These are phyloP conservation scores for Geotrichum ghanense DNA, from an alignment of 805 yeast genomes.

Conservation along the genomic window DNA sequence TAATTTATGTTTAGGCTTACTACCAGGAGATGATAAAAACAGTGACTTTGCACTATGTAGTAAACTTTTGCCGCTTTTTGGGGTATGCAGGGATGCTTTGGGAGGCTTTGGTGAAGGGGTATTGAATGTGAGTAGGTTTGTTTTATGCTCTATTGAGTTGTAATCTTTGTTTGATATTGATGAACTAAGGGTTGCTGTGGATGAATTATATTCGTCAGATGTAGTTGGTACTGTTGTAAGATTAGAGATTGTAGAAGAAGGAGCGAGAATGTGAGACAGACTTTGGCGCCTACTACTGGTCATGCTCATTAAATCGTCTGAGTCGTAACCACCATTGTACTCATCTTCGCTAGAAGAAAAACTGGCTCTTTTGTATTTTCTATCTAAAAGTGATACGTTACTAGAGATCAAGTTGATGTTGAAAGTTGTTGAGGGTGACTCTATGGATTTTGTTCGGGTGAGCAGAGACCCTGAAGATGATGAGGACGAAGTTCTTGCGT, in stretches of 20 bases:
- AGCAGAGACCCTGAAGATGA: not conserved
- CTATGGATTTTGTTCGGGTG: not conserved
- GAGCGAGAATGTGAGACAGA: not conserved
- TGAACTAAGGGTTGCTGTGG: not conserved
- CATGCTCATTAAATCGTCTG: not conserved
- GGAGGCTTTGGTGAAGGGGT: not conserved
- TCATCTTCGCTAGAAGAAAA: not conserved
- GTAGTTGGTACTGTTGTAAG: not conserved
- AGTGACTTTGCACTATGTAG: not conserved
- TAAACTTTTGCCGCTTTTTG: not conserved
- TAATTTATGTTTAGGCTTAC: not conserved
- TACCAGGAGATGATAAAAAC: not conserved
- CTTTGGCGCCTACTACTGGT: not conserved
- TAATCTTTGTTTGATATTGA: not conserved
- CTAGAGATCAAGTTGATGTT: slow-evolving; percentile 1
- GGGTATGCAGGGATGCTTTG: not conserved
- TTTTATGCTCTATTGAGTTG: not conserved
- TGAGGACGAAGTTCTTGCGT: not conserved
- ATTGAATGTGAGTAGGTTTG: not conserved
- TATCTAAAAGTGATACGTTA: not conserved
- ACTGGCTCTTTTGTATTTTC: not conserved
- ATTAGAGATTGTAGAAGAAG: not conserved
- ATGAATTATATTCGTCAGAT: not conserved
- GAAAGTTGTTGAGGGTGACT: not conserved
- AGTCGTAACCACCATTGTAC: not conserved